These are phyloP conservation scores for Aspergillus steynii DNA, from an alignment of 495 filamentous ascomycete genomes.

Conservation along the genomic window DNA sequence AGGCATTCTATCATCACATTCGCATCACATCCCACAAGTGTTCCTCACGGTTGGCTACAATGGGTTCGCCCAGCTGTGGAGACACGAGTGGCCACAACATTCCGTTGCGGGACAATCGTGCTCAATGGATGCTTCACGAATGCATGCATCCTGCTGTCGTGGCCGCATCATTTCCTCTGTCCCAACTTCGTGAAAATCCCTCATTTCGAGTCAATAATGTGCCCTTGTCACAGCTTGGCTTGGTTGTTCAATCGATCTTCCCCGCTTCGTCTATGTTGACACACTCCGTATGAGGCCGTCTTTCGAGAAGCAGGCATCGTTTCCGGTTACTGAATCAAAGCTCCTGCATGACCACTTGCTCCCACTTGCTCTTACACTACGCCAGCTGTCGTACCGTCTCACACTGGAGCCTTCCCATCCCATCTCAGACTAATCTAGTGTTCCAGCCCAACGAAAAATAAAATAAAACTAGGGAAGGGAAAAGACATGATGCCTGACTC, in stretches of 20 bases:
- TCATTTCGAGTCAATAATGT: constrained; percentile 34
- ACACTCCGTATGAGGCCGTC: constrained; percentile 19
- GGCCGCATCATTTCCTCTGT: constrained; percentile 32
- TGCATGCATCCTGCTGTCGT: constrained; percentile 46
- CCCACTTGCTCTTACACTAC: constrained; percentile 31
- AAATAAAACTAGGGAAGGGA: constrained; percentile 12
- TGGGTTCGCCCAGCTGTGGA: constrained; percentile 36
- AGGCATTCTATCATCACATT: constrained; percentile 33
- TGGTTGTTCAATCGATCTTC: constrained; percentile 33
- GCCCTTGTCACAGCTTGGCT: constrained; percentile 31
- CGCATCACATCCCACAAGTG: constrained; percentile 30
- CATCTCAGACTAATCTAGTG: constrained; percentile 29
- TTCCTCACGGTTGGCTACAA: constrained; percentile 39
- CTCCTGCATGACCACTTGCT: constrained; percentile 42
- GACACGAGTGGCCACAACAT: constrained; percentile 39
- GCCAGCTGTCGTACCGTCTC: constrained; percentile 46
- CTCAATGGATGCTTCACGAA: constrained; percentile 40
- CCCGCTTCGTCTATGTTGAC: constrained; percentile 33
- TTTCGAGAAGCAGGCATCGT: constrained; percentile 22
- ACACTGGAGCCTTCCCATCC: constrained; percentile 30
- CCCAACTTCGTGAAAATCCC: constrained; percentile 45
- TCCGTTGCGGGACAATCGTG: constrained; percentile 35
- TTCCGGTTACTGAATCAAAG: constrained; percentile 30
- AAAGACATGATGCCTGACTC: constrained; percentile 11
- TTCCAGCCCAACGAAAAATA: constrained; percentile 22